Conservation (phyloP, 2,329 filamentous ascomycete genomes). For the Aspergillus carbonarius region DNA sequence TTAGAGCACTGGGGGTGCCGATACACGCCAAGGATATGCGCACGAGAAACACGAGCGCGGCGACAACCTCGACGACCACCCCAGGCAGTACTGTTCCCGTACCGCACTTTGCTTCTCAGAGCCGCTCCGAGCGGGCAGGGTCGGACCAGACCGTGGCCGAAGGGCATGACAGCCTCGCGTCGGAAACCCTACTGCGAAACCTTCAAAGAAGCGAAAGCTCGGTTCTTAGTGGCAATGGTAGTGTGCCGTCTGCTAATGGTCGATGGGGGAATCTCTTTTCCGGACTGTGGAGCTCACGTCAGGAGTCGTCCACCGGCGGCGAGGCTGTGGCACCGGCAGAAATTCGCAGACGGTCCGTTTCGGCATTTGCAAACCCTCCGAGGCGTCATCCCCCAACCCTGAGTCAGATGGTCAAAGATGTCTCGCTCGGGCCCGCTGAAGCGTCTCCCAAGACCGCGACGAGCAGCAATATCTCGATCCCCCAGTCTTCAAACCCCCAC, state of each 20-base stretch:
- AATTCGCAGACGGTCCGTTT: slow-evolving; percentile 30
- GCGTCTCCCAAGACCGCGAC: slow-evolving; percentile 22
- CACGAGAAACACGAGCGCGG: slow-evolving; percentile 49
- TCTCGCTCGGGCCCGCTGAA: slow-evolving; percentile 20
- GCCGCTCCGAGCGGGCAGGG: slow-evolving; percentile 28
- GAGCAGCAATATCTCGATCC: slow-evolving; percentile 39
- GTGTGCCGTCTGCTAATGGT: slow-evolving; percentile 47
- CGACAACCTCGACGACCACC: slow-evolving; percentile 53
- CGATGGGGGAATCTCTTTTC: slow-evolving; percentile 59
- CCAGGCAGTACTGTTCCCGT: slow-evolving; percentile 52
- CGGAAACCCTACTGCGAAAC: slow-evolving; percentile 54
- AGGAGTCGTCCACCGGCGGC: slow-evolving; percentile 47
- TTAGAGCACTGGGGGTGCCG: slow-evolving; percentile 43
- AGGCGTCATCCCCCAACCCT: slow-evolving; percentile 30
- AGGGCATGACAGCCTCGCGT: slow-evolving; percentile 49
- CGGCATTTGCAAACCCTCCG: slow-evolving; percentile 25
- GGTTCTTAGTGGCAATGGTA: slow-evolving; percentile 45
- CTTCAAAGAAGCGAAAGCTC: slow-evolving; percentile 55
- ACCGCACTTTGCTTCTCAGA: slow-evolving; percentile 52
- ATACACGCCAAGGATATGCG: slow-evolving; percentile 47
- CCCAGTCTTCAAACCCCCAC: slow-evolving; percentile 24
- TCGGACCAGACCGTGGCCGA: slow-evolving; percentile 26
- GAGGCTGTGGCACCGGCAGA: slow-evolving; percentile 22
- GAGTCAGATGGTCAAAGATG: slow-evolving; percentile 37
- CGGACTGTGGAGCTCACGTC: slow-evolving; percentile 54